Conservation (phyloP, 495 filamentous ascomycete genomes). For the Hyaloscypha bicolor region DNA sequence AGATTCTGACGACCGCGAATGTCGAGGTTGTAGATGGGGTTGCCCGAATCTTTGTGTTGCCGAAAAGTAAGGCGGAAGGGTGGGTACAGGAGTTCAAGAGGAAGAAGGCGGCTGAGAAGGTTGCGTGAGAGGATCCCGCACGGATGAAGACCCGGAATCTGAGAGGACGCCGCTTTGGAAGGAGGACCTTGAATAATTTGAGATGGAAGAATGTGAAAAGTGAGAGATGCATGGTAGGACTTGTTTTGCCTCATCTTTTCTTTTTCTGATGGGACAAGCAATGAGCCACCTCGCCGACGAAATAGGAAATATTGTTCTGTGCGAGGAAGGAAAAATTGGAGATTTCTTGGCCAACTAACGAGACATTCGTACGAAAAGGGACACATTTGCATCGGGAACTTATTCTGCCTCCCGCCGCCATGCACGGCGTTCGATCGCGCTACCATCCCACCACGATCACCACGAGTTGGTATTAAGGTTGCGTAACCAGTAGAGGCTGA, state of each 20-base stretch:
- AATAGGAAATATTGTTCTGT: too few relatives aligned
- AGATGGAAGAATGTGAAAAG: not conserved
- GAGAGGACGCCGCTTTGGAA: too few relatives aligned
- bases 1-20: constrained; percentile 74
- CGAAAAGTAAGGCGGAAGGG: constrained; percentile 60
- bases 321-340: too few relatives aligned
- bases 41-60: constrained; percentile 78
- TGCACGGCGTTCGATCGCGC: not conserved
- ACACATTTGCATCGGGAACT: not conserved
- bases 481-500: not conserved
- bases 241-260: too few relatives aligned
- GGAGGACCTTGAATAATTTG: not conserved
- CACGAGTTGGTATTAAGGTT: not conserved
- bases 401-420: not conserved
- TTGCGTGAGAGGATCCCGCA: constrained; percentile 10
- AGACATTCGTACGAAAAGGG: not conserved
- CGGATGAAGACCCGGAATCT: not conserved
- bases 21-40: constrained; percentile 87
- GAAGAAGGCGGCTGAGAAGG: constrained; percentile 53
- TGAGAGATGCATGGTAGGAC: too few relatives aligned
- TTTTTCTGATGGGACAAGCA: too few relatives aligned
- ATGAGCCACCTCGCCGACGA: too few relatives aligned
- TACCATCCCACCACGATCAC: not conserved
- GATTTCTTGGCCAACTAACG: too few relatives aligned
- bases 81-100: constrained; percentile 86